These are phyloP conservation scores for Glycine tomentella DNA, from an alignment of 306 rosid species.

Conservation along the genomic window DNA sequence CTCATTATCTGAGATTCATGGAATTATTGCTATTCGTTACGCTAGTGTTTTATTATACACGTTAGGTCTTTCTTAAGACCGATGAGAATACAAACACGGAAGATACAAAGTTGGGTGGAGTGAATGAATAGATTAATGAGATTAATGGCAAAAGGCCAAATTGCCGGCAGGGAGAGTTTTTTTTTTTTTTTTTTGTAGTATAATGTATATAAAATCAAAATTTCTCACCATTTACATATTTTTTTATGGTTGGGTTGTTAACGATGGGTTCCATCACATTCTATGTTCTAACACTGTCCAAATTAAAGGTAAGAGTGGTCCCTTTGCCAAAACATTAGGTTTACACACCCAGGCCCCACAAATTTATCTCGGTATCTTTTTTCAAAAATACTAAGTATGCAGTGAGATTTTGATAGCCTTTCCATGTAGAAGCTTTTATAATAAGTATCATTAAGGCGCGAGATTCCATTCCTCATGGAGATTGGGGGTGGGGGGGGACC, in stretches of 20 bases:
- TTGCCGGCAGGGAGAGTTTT: slow-evolving; percentile 46
- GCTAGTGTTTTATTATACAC: neutral
- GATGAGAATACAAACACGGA: neutral
- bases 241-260: slow-evolving; percentile 51
- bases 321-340: slow-evolving; percentile 42
- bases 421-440: slow-evolving; percentile 3
- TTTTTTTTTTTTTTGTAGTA: too few relatives aligned
- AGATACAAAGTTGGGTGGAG: neutral
- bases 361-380: neutral
- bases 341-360: slow-evolving; percentile 43
- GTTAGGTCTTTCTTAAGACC: neutral
- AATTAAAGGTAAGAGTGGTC: slow-evolving; percentile 57
- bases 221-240: slow-evolving; percentile 23
- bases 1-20: neutral
- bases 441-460: neutral
- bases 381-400: slow-evolving; percentile 3
- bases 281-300: slow-evolving; percentile 34
- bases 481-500: slow-evolving; percentile 1
- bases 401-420: slow-evolving; percentile 19
- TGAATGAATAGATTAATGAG: neutral
- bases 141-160: slow-evolving; percentile 33
- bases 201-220: slow-evolving; percentile 13
- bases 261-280: slow-evolving; percentile 47
- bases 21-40: neutral
- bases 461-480: slow-evolving; percentile 23